Conservation (phyloP, 805 yeast genomes). For the Candida suzukii region DNA sequence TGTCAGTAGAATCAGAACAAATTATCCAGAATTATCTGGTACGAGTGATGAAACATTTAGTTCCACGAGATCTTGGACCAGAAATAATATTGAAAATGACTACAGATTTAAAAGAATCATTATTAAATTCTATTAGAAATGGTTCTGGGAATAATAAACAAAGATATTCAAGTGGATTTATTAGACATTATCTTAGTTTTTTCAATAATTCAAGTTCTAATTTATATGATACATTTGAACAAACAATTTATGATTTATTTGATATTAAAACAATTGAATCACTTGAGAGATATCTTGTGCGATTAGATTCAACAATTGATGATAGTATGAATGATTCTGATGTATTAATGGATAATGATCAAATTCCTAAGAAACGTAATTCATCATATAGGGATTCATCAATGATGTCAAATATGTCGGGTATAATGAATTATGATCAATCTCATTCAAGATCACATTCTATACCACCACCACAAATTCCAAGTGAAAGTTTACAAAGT, state of each 20-base stretch:
- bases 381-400: neutral
- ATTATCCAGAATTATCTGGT: constrained; percentile 13
- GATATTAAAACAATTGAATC: constrained; percentile 9
- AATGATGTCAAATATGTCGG: neutral
- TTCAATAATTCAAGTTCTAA: neutral
- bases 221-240: constrained; percentile 14
- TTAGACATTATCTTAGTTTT: neutral
- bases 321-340: neutral
- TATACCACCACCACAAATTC: neutral
- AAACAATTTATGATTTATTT: constrained; percentile 13
- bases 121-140: neutral
- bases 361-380: neutral
- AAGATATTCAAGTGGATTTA: neutral
- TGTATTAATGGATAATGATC: neutral
- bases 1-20: constrained; percentile 16
- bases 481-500: neutral
- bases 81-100: constrained; percentile 7
- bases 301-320: constrained; percentile 11
- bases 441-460: no score
- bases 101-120: constrained; percentile 4
- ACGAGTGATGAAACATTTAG: constrained; percentile 11
- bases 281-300: constrained; percentile 14
- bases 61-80: constrained; percentile 8
- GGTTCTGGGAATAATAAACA: neutral
- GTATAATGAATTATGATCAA: neutral